Percentiles rank a stretch among this genome's conserved stretches.
phyloP scores from a whole-genome alignment of 2,329 filamentous ascomycete genomes.

The Penicillium capsulatum region DNA sequence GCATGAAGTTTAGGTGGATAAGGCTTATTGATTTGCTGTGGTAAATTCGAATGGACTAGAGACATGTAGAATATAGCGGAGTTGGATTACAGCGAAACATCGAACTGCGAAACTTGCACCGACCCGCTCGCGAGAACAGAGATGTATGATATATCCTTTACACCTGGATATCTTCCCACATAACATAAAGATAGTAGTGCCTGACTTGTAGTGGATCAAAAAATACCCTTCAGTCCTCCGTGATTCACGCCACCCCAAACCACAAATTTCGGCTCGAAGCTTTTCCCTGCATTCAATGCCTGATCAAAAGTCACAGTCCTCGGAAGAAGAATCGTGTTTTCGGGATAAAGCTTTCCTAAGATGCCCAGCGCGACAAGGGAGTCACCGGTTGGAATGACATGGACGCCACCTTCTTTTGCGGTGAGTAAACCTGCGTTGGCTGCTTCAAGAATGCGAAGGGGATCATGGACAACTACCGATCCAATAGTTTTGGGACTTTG shows the following conservation, averaged over 20 bases:
- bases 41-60: too few relatives aligned
- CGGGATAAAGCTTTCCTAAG: constrained; percentile 23
- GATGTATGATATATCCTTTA: too few relatives aligned
- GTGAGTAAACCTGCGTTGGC: constrained; percentile 7
- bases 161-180: neutral
- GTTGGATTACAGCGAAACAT: too few relatives aligned
- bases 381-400: constrained; percentile 16
- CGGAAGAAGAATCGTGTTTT: constrained; percentile 19
- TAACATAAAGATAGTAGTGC: neutral
- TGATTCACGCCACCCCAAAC: constrained; percentile 17
- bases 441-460: constrained; percentile 2
- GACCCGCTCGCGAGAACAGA: too few relatives aligned
- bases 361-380: constrained; percentile 16
- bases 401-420: constrained; percentile 12
- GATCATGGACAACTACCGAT: constrained; percentile 1
- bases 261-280: constrained; percentile 18
- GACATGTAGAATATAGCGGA: too few relatives aligned
- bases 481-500: neutral
- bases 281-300: constrained; percentile 16
- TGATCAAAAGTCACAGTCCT: constrained; percentile 3
- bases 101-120: too few relatives aligned
- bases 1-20: too few relatives aligned
- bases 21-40: too few relatives aligned
- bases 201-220: neutral
- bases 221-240: constrained; percentile 8